Evolutionary conservation across 2,329 filamentous ascomycete genomes (phyloP), one percentile per base, ranked within the genome.

Genomic region (Colletotrichum tanaceti): DNA sequence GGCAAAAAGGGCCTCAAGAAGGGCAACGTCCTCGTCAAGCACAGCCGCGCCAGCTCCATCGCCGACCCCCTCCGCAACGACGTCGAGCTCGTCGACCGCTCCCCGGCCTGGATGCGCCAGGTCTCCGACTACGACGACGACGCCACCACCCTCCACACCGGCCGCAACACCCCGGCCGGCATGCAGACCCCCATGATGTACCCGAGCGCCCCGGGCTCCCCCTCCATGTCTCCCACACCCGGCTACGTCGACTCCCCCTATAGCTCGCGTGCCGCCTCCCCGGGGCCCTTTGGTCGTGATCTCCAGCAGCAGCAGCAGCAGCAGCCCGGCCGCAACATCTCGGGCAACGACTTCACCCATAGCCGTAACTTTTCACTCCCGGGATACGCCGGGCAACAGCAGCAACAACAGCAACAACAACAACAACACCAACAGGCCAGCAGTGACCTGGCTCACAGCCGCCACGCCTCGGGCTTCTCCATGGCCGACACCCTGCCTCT

Each of bases 401-500:
- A 49, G 14, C 46, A 49, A 16, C 49, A 52, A 16, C 24, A n/a
- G n/a, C n/a, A n/a, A n/a, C 58, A 60, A 43, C 46, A 49, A 3
- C 46, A 49, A 5, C 46, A 49, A 16, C 49, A 52, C 7, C 24
- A 35, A 9, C 52, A 54, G 14, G n/a, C n/a, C n/a, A n/a, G 47
- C 32, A 46, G 53, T 35, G 58, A 60, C 2, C 10, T 7, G 20
- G 46, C 49, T 10, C 62, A 69, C 50, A 65, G 62, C 55, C 66
- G 66, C 44, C 35, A 61, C 49, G 66, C 58, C 20, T 69, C 66
- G 0, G 66, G 66, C 4, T 69, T 69, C 55, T 69, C 66, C 44
- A 66, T 69, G 66, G 71, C 73, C 46, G 75, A 77, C 57, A 75
- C 72, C 3, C 68, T 77, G n/a, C 74, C 74, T 7, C 73, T 75